Conservation (phyloP, 345 rosid genomes). For the Eucalyptus rudis region DNA sequence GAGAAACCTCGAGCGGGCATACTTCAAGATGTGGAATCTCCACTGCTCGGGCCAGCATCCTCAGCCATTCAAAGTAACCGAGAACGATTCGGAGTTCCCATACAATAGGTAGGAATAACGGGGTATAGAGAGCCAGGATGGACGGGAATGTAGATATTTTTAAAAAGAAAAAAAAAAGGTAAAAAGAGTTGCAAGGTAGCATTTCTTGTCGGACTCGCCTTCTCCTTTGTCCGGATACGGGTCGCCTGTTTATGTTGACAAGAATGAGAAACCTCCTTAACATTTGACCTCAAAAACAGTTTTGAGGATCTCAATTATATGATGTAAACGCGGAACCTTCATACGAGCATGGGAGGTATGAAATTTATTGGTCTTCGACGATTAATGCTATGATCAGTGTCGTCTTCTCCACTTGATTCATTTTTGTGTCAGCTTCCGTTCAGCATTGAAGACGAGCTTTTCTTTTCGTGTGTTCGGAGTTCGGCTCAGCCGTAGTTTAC, state of each 20-base stretch:
- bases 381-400: neutral
- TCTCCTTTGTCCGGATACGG: neutral
- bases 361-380: neutral
- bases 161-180: neutral
- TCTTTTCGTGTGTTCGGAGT: neutral
- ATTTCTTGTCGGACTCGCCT: neutral
- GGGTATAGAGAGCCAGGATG: neutral
- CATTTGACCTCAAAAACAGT: neutral
- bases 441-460: neutral
- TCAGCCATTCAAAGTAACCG: constrained; percentile 68
- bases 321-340: neutral
- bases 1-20: constrained; percentile 76
- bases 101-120: constrained; percentile 18
- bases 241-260: neutral
- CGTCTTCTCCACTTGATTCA: neutral
- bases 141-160: neutral
- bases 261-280: neutral
- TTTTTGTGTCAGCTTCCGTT: neutral
- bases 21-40: constrained; percentile 93
- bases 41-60: constrained; percentile 69
- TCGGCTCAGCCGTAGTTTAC: neutral
- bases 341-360: neutral
- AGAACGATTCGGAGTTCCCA: constrained; percentile 76
- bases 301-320: neutral
- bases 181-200: neutral